phyloP scores from a whole-genome alignment of 192 early-diverging fungal species.

The Entrophospora sp. region DNA sequence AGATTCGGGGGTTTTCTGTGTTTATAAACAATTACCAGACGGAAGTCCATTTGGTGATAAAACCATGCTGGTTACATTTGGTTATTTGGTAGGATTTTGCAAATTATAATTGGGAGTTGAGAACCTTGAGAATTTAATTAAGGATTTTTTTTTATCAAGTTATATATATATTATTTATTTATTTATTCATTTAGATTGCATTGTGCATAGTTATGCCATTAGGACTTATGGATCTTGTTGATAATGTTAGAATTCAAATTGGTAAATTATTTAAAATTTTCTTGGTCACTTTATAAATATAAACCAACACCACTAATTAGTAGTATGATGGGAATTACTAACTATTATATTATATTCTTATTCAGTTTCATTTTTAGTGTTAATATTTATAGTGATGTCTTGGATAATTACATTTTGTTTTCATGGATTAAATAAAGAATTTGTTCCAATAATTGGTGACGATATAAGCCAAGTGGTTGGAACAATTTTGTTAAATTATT shows the following conservation, averaged over 20 bases:
- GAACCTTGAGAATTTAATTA: neutral
- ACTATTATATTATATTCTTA: neutral
- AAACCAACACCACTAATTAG: neutral
- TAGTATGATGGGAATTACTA: constrained; percentile 19
- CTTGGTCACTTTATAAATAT: too few relatives aligned
- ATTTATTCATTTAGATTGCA: neutral
- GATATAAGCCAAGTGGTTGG: constrained; percentile 48
- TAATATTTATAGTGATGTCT: constrained; percentile 43
- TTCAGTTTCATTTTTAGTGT: constrained; percentile 43
- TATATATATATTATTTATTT: neutral
- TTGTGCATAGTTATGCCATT: constrained; percentile 46
- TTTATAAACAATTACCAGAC: constrained; percentile 22
- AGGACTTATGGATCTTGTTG: constrained; percentile 51
- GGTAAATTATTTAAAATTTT: neutral
- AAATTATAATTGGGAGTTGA: too few relatives aligned
- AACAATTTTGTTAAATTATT: constrained; percentile 63
- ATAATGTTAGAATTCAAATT: constrained; percentile 62
- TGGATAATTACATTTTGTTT: constrained; percentile 50
- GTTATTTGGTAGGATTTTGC: constrained; percentile 47
- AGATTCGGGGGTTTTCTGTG: constrained; percentile 45
- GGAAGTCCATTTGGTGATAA: constrained; percentile 52
- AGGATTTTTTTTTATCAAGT: neutral
- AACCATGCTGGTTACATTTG: constrained; percentile 48
- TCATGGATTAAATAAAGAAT: constrained; percentile 35
- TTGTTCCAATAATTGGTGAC: constrained; percentile 44